phyloP scores from a whole-genome alignment of 768 basidiomycete species.

The Dendrothele bispora region DNA sequence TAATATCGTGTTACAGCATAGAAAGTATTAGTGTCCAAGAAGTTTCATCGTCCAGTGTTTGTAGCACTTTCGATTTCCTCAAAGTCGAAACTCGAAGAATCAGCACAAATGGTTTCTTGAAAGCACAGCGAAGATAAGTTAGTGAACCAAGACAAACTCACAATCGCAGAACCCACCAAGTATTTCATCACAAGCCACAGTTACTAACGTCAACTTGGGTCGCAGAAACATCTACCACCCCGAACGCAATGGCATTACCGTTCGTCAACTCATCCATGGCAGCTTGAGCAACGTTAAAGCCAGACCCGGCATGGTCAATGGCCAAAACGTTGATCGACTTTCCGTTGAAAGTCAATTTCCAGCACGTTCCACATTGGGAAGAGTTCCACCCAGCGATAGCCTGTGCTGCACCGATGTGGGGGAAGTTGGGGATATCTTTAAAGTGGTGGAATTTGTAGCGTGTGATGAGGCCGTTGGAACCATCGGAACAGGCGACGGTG shows the following conservation, averaged over 20 bases:
- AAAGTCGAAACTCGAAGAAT: no score
- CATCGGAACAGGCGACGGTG: conserved; percentile 43
- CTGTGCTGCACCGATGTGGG: conserved; percentile 55
- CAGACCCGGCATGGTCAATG: conserved; percentile 44
- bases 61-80: no score
- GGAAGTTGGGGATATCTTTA: conserved; percentile 54
- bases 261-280: conserved; percentile 8
- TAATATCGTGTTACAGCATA: no score
- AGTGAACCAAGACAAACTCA: no score
- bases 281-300: conserved; percentile 3
- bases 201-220: no score
- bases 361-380: conserved; percentile 57
- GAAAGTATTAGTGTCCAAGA: no score
- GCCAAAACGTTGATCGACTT: conserved; percentile 49
- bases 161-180: no score
- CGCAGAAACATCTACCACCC: background rate
- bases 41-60: no score
- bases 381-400: conserved; percentile 55
- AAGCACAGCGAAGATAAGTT: no score
- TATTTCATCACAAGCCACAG: no score
- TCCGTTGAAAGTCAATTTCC: conserved; percentile 50
- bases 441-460: conserved; percentile 47
- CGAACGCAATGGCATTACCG: conserved; percentile 5
- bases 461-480: conserved; percentile 48
- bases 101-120: no score